Base-by-base conservation (phyloP, 345 rosid genomes). In the Conringia planisiliqua region DNA sequence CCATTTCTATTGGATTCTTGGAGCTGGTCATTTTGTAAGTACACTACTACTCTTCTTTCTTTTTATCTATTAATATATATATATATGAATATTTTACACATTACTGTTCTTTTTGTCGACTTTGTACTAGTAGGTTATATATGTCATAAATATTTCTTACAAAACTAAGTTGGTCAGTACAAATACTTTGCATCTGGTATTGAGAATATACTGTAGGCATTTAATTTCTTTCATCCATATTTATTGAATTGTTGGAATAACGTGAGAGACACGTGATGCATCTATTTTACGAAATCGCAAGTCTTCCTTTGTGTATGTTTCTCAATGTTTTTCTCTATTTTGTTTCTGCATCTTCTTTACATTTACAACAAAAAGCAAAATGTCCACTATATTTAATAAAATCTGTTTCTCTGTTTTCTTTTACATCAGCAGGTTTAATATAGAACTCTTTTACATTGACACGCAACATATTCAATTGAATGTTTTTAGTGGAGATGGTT, bases 1-100 rank as follows among this genome's bases (percentile, higher is more conserved):
- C 10, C 89, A 83, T 36, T 91, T 94, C 11, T 91, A 82, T 70
- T 94, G 98, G 98, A 88, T 94, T 82, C 95, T 94, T 66, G 86
- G 87, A 59, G 96, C 98, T n/a, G 98, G 98, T 56, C 98, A 94
- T 76, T 94, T 88, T 81, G 98, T 94, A 85, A 91, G 96, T 58
- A n/a, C 38, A 40, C 42, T 52, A 38, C 47, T 65, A 22, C 24
- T 4, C 8, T 47, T 47, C 51, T 20, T 14, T 22, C 0, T 4
- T 14, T 51, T 48, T 27, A 46, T 62, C 5, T 22, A 42, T 8
- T 62, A 62, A 24, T 32, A 6, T 3, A 20, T 52, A 30, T 11
- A 26, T 40, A 40, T 27, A 40, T 39, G 11, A 52, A 16, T n/a
- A 14, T 26, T 39, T 2, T 1, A 11, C 52, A 40, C 27, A 39